Evolutionary conservation across 768 basidiomycete species (phyloP), one percentile per base, ranked within the genome.

Genomic region (Flagelloscypha sp.): DNA sequence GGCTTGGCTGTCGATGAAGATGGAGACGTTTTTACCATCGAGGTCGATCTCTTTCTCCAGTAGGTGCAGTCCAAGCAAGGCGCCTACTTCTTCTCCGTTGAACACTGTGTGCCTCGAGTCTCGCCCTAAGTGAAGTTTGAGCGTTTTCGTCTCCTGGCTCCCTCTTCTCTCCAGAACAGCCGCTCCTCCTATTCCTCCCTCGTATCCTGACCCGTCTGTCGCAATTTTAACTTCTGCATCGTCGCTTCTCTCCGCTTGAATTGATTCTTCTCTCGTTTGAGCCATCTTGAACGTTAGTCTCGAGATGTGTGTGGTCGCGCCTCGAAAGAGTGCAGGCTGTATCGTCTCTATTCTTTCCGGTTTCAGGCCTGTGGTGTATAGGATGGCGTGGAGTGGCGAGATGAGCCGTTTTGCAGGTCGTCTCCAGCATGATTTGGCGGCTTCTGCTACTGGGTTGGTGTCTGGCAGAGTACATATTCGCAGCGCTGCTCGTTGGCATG

Each of bases 1-100:
- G 7, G 40, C 35, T 21, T 45, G 43, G 23, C 41, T 49, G 28
- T 45, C 35, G 15, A 33, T 19, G 24, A 21, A 25, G 12, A 49
- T 31, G 3, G 29, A 38, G 10, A 30, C 33, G 5, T n/a, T 23
- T 11, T 3, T 25, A 1, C 20, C n/a, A 4, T 23, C 9, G 30
- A 9, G 9, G 25, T 13, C 9, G 2, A 13, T 19, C 16, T 20
- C 30, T 9, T 33, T 29, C 4, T 19, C 8, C 6, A 46, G 35
- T 1, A 46, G 29, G n/a, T 49, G 27, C n/a, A 45, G 10, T 6
- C 33, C 47, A 7, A 49, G 28, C 5, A 41, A 28, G 6, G 32
- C 10, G 4, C 46, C 44, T 6, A 44, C 30, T n/a, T 20, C 33
- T 24, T 52, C 44, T n/a, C 38, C 46, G 32, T 52, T 43, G 30